Conservation (phyloP, 2,329 filamentous ascomycete species). For the Penicillium sp. region DNA sequence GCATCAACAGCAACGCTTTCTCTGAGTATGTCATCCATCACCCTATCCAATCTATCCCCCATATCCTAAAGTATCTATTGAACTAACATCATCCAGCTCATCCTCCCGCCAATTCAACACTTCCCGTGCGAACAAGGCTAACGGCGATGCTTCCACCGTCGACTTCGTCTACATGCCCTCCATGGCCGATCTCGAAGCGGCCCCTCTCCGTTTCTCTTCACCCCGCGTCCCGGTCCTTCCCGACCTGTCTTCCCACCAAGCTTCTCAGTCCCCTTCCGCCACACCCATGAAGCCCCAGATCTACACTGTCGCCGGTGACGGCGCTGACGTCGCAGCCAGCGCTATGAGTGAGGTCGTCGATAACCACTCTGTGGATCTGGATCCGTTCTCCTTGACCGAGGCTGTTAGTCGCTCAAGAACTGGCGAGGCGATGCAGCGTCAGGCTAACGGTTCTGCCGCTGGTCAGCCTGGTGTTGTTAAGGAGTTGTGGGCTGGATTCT, state of each 20-base stretch:
- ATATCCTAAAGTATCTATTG: not conserved
- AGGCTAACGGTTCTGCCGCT: conserved; percentile 30
- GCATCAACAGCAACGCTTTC: conserved; percentile 46
- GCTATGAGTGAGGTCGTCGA: conserved; percentile 62
- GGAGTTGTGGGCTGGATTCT: conserved; percentile 39
- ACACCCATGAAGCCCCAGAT: conserved; percentile 58
- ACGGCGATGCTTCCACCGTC: conserved; percentile 61
- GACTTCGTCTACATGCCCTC: conserved; percentile 64
- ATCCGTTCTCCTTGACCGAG: conserved; percentile 58
- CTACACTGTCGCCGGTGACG: conserved; percentile 50
- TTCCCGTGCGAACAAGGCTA: conserved; percentile 56
- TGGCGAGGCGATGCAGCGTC: conserved; percentile 36
- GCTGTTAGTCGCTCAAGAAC: conserved; percentile 44
- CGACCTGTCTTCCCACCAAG: conserved; percentile 35
- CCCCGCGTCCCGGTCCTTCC: conserved; percentile 55
- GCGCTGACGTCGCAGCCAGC: conserved; percentile 49
- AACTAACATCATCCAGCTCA: conserved; percentile 35
- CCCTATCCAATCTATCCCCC: not conserved
- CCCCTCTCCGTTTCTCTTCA: conserved; percentile 31
- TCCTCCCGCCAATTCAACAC: conserved; percentile 62
- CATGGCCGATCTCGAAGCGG: conserved; percentile 45
- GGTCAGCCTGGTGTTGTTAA: conserved; percentile 31
- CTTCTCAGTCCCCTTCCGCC: conserved; percentile 18
- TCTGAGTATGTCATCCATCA: conserved; percentile 34
- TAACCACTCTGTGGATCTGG: conserved; percentile 56